A percentile compares a stretch with the other conserved stretches of the same genome.
Conservation (phyloP, 169 alveolate genomes). For the Babesia microti region DNA sequence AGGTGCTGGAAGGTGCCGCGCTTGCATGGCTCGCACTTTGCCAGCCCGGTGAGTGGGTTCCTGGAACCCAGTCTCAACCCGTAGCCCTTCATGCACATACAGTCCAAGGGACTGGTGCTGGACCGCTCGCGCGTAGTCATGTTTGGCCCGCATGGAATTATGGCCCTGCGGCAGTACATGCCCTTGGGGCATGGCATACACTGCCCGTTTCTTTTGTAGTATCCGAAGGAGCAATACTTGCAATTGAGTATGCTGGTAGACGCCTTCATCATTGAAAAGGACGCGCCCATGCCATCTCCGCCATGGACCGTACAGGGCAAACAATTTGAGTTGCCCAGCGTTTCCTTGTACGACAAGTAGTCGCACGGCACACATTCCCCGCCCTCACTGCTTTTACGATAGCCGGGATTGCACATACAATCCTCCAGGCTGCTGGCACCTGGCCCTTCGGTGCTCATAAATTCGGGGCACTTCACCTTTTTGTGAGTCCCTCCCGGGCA, state of each 20-base stretch:
- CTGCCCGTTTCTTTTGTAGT: conserved; percentile 11
- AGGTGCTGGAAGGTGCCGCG: conserved; percentile 53
- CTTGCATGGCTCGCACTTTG: conserved; percentile 50
- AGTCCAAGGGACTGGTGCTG: conserved; percentile 35
- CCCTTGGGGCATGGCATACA: conserved; percentile 33
- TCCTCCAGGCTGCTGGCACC: conserved; percentile 24
- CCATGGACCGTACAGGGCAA: conserved; percentile 13
- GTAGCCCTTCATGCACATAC: conserved; percentile 50
- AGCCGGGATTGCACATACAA: conserved; percentile 58
- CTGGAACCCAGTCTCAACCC: conserved; percentile 37
- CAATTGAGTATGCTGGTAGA: conserved; percentile 9
- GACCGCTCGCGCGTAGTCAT: conserved; percentile 1
- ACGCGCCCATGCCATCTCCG: neutral
- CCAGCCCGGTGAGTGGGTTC: conserved; percentile 23
- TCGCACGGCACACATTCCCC: conserved; percentile 27
- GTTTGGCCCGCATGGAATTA: conserved; percentile 47
- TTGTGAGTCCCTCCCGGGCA: conserved; percentile 15
- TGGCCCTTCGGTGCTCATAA: too few relatives aligned
- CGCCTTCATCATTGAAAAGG: conserved; percentile 12
- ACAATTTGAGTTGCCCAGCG: conserved; percentile 22
- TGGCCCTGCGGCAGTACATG: conserved; percentile 20
- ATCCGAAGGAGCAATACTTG: conserved; percentile 26
- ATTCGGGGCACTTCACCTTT: conserved; percentile 16
- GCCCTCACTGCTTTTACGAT: conserved; percentile 12
- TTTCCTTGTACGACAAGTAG: conserved; percentile 37